These are phyloP conservation scores for Yamadazyma mexicana DNA, from an alignment of 1,139 yeast genomes.

Conservation along the genomic window DNA sequence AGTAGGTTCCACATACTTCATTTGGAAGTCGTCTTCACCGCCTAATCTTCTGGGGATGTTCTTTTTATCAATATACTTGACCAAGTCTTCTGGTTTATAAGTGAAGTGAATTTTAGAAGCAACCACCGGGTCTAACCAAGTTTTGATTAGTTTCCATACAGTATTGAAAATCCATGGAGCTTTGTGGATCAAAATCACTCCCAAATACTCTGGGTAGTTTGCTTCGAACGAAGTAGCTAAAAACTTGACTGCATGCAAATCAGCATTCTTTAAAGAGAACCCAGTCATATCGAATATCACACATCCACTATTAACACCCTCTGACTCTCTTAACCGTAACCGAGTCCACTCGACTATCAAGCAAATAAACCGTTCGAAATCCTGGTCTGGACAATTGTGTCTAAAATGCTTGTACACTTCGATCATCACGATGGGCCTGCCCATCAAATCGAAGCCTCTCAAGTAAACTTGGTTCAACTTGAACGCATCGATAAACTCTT, in stretches of 20 bases:
- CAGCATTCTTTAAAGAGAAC: conserved; percentile 47
- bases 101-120: conserved; percentile 81
- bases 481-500: conserved; percentile 51
- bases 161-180: conserved; percentile 54
- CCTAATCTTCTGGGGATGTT: conserved; percentile 65
- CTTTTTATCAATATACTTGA: conserved; percentile 51
- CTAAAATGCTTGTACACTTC: conserved; percentile 75
- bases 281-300: conserved; percentile 75
- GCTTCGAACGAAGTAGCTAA: conserved; percentile 48
- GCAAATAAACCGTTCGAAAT: conserved; percentile 66
- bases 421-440: conserved; percentile 70
- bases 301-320: conserved; percentile 69
- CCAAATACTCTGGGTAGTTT: conserved; percentile 50
- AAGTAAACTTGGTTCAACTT: conserved; percentile 62
- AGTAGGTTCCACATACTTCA: conserved; percentile 55
- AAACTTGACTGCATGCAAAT: conserved; percentile 43
- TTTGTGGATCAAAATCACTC: conserved; percentile 39
- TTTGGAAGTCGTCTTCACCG: conserved; percentile 59
- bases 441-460: conserved; percentile 61
- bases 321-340: conserved; percentile 49
- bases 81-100: conserved; percentile 56
- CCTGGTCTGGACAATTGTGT: conserved; percentile 65
- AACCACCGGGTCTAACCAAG: conserved; percentile 65
- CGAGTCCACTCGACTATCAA: conserved; percentile 70
- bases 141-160: conserved; percentile 47